Base-by-base conservation (phyloP, 208 protist species). In the Sergeia podlipaevii region DNA sequence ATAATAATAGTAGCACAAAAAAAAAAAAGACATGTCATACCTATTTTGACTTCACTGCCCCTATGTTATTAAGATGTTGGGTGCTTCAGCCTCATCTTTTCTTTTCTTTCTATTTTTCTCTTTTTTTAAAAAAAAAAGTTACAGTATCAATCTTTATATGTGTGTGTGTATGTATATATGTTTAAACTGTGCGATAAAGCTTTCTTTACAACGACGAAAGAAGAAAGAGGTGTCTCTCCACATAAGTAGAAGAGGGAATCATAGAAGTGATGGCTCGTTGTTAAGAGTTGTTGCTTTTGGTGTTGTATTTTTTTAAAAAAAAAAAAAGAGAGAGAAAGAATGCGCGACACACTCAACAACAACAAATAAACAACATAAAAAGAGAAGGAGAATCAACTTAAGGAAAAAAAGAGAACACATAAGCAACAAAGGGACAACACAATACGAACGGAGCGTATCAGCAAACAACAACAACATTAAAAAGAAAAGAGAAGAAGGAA, bases 381-480 rank as follows among this genome's bases (percentile, higher is more conserved):
- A 3, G 38, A 30, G 38, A 47, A 24, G 34, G 15, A 18, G 50
- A 4, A 62, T 18, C 42, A 15, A 66, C 23, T 17, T 52, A 48
- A 44, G 43, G 30, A 51, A 60, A 26, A 47, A 43, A 48, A 66
- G 24, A 10, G 44, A 63, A 63, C 45, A 51, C 18, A 20, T 27
- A 44, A 11, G 20, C 7, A 7, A 38, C 32, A 38, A 18, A 20
- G 27, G 28, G 43, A 50, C 41, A 52, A 42, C 13, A 53, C 8
- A 18, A 8, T 27, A 46, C 33, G 36, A 50, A 50, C 36, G 29
- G 10, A 7, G 43, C 26, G 7, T 57, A 20, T 27, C 11, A 4
- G 57, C 24, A 52, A 15, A 66, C 23, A 21, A 60, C 34, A 44
- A 51, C 23, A 51, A 60, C 34, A 47, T 34, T 36, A 66, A 39